Percentiles rank a stretch among this genome's conserved stretches.
Evolutionary conservation across 163 green algal species (phyloP).

Genomic region (Prototheca cutis): DNA sequence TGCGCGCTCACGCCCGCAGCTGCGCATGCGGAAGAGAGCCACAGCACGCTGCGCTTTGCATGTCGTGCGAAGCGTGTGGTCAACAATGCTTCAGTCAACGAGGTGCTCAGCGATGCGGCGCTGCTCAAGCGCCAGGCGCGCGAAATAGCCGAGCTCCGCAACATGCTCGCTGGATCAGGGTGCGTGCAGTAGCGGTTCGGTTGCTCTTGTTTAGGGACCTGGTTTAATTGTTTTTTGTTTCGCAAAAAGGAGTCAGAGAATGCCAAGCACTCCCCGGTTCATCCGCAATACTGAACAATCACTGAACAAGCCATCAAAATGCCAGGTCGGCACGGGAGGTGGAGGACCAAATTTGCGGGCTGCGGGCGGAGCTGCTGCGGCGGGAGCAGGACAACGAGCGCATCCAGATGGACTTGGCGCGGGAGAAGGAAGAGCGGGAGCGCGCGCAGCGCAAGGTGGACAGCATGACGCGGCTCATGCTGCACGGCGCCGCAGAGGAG

Average conservation of each 20-base stretch:
- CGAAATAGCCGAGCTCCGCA: conserved; percentile 86
- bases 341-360: conserved; percentile 55
- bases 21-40: conserved; percentile 78
- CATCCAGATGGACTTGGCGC: conserved; percentile 59
- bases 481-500: conserved; percentile 10
- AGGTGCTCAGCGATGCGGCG: conserved; percentile 80
- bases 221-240: no score
- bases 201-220: no score
- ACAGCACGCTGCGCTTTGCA: conserved; percentile 89
- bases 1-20: conserved; percentile 79
- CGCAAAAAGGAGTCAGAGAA: no score
- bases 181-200: neutral
- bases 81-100: conserved; percentile 92
- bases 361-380: conserved; percentile 68
- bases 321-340: conserved; percentile 9
- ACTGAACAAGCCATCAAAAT: no score
- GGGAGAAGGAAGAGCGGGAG: conserved; percentile 64
- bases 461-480: conserved; percentile 41
- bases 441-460: conserved; percentile 64
- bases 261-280: no score
- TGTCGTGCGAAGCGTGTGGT: conserved; percentile 87
- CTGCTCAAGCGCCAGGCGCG: conserved; percentile 82
- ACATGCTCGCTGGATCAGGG: conserved; percentile 24
- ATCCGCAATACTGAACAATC: no score
- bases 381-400: conserved; percentile 76